Evolutionary conservation across 31 red algal species (phyloP).

Genomic region (Pterothamnion heteromorphum): DNA sequence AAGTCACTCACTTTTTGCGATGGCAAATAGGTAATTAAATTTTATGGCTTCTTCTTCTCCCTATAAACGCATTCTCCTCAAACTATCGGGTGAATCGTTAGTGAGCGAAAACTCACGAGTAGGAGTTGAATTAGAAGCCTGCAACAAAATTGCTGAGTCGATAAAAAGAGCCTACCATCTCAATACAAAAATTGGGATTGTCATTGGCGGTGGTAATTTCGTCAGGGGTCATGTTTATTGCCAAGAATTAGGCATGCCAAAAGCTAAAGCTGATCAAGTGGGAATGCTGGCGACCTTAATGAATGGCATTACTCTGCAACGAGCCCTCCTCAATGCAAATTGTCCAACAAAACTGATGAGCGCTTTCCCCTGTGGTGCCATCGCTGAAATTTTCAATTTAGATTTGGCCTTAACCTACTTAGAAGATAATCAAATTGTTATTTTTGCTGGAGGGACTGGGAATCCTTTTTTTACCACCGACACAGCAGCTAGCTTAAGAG

Average conservation of each 20-base stretch:
- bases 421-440: background rate
- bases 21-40: background rate
- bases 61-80: slow-evolving; percentile 17
- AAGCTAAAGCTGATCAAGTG: slow-evolving; percentile 4
- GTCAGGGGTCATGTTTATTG: background rate
- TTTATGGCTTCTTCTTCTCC: background rate
- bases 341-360: background rate
- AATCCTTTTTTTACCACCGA: slow-evolving; percentile 23
- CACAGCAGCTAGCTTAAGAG: background rate
- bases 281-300: slow-evolving; percentile 28
- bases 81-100: slow-evolving; percentile 5
- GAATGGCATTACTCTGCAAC: background rate
- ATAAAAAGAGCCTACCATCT: background rate
- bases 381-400: background rate
- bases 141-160: background rate
- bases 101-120: background rate
- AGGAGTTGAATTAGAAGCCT: background rate
- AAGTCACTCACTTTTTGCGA: too few relatives aligned
- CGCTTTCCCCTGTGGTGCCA: background rate
- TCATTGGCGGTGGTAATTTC: slow-evolving; percentile 34
- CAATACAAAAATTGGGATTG: background rate
- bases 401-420: background rate
- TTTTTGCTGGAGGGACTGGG: slow-evolving; percentile 27
- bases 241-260: background rate
- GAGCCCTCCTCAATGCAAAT: background rate